Evolutionary conservation across 768 basidiomycete species (phyloP), one percentile per base, ranked within the genome.

Genomic region (Naganishia friedmannii): DNA sequence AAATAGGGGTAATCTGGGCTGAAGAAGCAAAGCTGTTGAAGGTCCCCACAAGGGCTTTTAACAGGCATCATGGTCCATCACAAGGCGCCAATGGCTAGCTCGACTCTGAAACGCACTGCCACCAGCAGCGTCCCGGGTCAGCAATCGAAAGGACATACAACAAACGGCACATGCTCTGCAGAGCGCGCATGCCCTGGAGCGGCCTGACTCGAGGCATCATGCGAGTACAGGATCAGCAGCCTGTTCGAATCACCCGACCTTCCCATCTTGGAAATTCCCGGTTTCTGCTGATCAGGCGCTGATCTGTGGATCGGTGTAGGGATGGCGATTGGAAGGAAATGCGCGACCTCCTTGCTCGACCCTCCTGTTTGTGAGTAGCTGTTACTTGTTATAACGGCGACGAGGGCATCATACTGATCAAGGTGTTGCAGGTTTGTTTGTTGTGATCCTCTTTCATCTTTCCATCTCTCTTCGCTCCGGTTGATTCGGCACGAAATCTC

Each of bases 201-300:
- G 21, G 42, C 10, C 12, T 42, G 29, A 19, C 54, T 17, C 39
- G 60, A 63, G 60, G 37, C 26, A 19, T 10, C 60, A 45, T n/a
- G 23, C 19, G 57, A 58, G 57, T 21, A 37, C 9, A 23, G 23
- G 60, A 63, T 63, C 60, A 45, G 60, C 60, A 42, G 60, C 39
- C 15, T 37, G 26, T 45, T 63, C 15, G 60, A 34, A 46, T 46
- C 60, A 63, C 60, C 57, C 60, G 60, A 63, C 60, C n/a, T 63
- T 63, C 60, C 60, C 39, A 26, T 63, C 60, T 46, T 31, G 60
- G 60, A 42, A 63, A 63, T 63, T 63, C 17, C 60, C 60, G 60
- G 60, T 63, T 26, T 63, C 60, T 58, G 57, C 29, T 23, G 29
- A 58, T 42, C 42, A 42, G 15, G 17, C 57, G 57, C 57, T 39